Evolutionary conservation across 495 filamentous ascomycete genomes (phyloP), one percentile per base, ranked within the genome.

Genomic region (Hypoxylon perforatum): DNA sequence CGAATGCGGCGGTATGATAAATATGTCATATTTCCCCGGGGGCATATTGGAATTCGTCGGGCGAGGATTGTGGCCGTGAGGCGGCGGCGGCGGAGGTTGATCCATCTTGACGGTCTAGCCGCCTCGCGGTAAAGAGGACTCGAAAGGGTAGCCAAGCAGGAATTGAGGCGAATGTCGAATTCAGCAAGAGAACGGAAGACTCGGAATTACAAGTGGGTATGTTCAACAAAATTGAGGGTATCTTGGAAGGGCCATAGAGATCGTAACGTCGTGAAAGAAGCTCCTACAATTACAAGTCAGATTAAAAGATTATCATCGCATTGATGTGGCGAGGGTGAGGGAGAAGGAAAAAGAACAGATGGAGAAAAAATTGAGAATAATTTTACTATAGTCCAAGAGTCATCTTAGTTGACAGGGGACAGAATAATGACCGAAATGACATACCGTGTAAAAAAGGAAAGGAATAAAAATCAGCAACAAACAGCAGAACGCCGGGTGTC

Each of bases 1-100:
- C 8, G 93, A 93, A 72, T 97, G 92, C n/a, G 91, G 91, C 2
- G 95, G 94, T 58, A 99, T 93, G 68, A 99, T 89, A 79, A 97
- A 97, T 78, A 97, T 96, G 78, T 98, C 94, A 80, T 96, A 98
- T 73, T 93, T 93, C 25, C 93, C 92, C 0, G 87, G 78, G 0
- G 92, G 93, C 2, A 96, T 64, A 58, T 59, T 78, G 67, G 39
- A 74, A 77, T 68, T 88, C 82, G 51, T 38, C 33, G 67, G 41
- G n/a, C 70, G 39, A 47, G 88, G 87, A 51, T 83, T 86, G 48
- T 85, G 83, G 76, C 90, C 90, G 77, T 93, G 91, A 33, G 84
- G 84, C 58, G 81, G 82, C 57, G 79, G 73, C 33, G 53, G 56
- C 23, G 67, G 60, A 63, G 73, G 66, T 57, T 67, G 56, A 54